Conservation (phyloP, 208 protist species). For the Wallacemonas sp. region DNA sequence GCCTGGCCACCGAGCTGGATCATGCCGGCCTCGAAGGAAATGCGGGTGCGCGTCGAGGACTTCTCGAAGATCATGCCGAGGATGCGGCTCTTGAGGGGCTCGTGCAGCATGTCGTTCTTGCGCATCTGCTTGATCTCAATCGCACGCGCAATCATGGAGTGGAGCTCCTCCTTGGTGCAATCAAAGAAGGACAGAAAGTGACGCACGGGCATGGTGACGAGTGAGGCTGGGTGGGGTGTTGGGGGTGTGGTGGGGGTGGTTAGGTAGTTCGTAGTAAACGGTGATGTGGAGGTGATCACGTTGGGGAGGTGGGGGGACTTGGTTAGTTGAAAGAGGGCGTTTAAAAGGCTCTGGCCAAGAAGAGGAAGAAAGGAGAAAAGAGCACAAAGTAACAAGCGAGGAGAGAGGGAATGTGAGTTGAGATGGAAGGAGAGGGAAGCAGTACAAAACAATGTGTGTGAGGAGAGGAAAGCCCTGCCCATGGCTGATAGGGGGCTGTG, state of each 20-base stretch:
- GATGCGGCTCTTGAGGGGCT: conserved; percentile 10
- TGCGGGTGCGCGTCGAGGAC: conserved; percentile 9
- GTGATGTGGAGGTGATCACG: not conserved
- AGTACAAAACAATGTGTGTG: too few species aligned
- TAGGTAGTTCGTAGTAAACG: not conserved
- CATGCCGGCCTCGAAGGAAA: conserved; percentile 10
- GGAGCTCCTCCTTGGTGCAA: conserved; percentile 15
- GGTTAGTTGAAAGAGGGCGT: not conserved
- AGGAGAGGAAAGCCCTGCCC: too few species aligned
- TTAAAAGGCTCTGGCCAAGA: not conserved
- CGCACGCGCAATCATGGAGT: not conserved
- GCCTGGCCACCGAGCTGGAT: conserved; percentile 11
- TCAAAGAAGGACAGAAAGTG: conserved; percentile 13
- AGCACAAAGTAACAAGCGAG: too few species aligned
- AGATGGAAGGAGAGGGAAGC: too few species aligned
- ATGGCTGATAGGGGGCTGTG: too few species aligned
- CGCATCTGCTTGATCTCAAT: conserved; percentile 8
- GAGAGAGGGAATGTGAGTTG: not conserved
- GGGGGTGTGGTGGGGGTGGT: not conserved
- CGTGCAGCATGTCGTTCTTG: conserved; percentile 1
- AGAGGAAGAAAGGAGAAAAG: not conserved
- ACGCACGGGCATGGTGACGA: not conserved
- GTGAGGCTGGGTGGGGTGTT: too few species aligned
- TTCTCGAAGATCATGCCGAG: conserved; percentile 17
- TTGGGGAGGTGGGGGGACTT: too few species aligned